phyloP scores from a whole-genome alignment of 1,139 yeast genomes.

The Kodamaea anthophila region DNA sequence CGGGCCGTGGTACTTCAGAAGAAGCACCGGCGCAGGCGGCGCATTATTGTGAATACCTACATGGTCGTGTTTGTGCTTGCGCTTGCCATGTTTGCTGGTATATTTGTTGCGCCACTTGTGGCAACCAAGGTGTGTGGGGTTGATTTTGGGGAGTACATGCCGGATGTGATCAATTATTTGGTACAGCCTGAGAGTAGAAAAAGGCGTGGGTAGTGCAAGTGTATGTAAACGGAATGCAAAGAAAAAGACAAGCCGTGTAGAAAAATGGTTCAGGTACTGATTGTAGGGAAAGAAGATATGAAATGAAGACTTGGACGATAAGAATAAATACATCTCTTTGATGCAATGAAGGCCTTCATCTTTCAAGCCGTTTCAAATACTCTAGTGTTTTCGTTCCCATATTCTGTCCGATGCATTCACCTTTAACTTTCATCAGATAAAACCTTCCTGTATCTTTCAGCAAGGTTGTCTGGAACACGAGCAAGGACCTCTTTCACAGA shows the following conservation, averaged over 20 bases:
- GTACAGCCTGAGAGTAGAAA: conserved; percentile 41
- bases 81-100: conserved; percentile 26
- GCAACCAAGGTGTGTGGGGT: conserved; percentile 24
- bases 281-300: conserved; percentile 5
- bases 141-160: conserved; percentile 33
- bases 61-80: conserved; percentile 34
- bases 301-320: background rate
- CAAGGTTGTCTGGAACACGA: too few species aligned
- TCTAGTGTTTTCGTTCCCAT: too few species aligned
- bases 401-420: background rate
- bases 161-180: conserved; percentile 26
- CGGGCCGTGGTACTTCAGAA: conserved; percentile 33
- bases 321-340: too few species aligned
- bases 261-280: too few species aligned
- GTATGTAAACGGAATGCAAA: conserved; percentile 13
- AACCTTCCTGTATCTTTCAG: conserved; percentile 4
- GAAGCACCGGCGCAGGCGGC: conserved; percentile 26
- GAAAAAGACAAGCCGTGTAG: too few species aligned
- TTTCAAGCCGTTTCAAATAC: too few species aligned
- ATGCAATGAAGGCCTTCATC: too few species aligned
- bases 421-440: conserved; percentile 3
- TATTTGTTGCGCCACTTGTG: conserved; percentile 39
- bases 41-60: conserved; percentile 29
- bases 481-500: too few species aligned
- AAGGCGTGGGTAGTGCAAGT: too few species aligned